Evolutionary conservation across 352 stramenopile genomes (phyloP), one percentile per base, ranked within the genome.

Genomic region (Pythium volutum): DNA sequence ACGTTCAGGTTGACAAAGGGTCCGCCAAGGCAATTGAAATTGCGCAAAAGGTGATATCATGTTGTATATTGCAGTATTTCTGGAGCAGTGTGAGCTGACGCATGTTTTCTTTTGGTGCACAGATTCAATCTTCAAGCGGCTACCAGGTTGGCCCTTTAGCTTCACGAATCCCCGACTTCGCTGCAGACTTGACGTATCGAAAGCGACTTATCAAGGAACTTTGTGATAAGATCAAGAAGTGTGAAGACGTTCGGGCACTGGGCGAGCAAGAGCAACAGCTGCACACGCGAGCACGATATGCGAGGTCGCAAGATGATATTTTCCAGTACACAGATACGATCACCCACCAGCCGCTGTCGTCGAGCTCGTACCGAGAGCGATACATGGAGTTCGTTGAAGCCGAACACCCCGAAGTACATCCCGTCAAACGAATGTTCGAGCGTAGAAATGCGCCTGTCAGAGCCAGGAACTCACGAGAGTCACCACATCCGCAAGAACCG

Each of bases 291-390:
- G 60, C 70, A 1, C 70, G 60, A 25, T 56, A 69, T 23, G 66
- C 41, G 18, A 69, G 69, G 15, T 62, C 73, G 9, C 62, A 73
- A 4, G 69, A 80, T 15, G 74, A 81, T 34, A n/a, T 71, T 14
- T 75, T 82, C 41, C 46, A 81, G 61, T 90, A 90, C 51, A 81
- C 65, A 11, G 77, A 90, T 47, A 67, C 71, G 1, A 64, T 50
- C 33, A 87, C 77, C 16, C 64, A 67, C 2, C 61, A 68, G 14
- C 42, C 57, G 22, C 76, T 90, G 8, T 49, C 69, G 25, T 6
- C 63, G 3, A 58, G 54, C 6, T 51, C 31, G n/a, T 90, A 90
- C 55, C 67, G 79, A 43, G 46, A 73, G 43, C 69, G 77, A 42
- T 90, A 88, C 62, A 50, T 79, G 39, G 36, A 73, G 4, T 85